Evolutionary conservation across 2,329 filamentous ascomycete species (phyloP).

Genomic region (Aaosphaeria pasadenensis): DNA sequence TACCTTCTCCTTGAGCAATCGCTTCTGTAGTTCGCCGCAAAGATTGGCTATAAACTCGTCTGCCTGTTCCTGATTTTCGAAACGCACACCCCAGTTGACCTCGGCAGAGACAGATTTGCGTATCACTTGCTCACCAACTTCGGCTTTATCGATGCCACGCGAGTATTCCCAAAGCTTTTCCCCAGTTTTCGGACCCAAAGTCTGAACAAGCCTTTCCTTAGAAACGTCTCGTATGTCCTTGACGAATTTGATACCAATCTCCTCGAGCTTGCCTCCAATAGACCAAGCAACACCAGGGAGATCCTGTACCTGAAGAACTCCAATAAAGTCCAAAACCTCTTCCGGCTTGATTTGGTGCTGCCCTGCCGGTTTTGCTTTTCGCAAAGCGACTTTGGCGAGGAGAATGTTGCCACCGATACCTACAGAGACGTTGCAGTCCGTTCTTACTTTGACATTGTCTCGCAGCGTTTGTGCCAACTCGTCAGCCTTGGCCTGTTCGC

Average conservation of each 20-base stretch:
- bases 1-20: conserved; percentile 78
- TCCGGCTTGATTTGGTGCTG: conserved; percentile 86
- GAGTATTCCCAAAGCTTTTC: conserved; percentile 88
- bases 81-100: conserved; percentile 97
- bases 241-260: conserved; percentile 77
- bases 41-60: conserved; percentile 87
- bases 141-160: conserved; percentile 78
- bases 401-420: conserved; percentile 90
- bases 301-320: conserved; percentile 71
- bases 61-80: conserved; percentile 86
- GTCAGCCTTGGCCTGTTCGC: conserved; percentile 77
- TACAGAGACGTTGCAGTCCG: conserved; percentile 84
- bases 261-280: conserved; percentile 82
- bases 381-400: conserved; percentile 83
- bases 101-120: conserved; percentile 96
- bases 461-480: conserved; percentile 67
- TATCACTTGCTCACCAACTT: conserved; percentile 80
- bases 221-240: conserved; percentile 76
- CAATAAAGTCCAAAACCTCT: conserved; percentile 72
- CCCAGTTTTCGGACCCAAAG: conserved; percentile 87
- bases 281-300: conserved; percentile 92
- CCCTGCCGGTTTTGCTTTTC: conserved; percentile 91
- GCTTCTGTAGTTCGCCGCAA: conserved; percentile 77
- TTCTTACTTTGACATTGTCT: conserved; percentile 66
- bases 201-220: conserved; percentile 69